phyloP scores from a whole-genome alignment of 371 early-diverging fungal genomes.

The Umbelopsis sp. region DNA sequence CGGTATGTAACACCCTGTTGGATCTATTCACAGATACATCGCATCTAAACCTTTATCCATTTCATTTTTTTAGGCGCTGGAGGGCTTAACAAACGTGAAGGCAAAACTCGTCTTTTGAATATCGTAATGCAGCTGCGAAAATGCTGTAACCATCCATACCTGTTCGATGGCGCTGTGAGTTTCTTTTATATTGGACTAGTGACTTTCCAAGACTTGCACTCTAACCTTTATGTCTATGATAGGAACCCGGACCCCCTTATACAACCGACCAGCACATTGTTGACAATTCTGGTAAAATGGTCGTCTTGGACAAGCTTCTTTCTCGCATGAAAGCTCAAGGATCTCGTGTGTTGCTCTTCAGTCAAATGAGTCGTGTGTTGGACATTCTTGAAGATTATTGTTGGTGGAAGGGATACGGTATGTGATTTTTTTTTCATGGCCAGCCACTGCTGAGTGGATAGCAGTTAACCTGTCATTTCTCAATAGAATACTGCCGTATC shows the following conservation, averaged over 20 bases:
- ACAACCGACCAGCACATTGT: conserved; percentile 98
- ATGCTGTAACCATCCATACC: conserved; percentile 99
- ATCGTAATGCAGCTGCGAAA: conserved; percentile 99
- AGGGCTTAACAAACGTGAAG: conserved; percentile 67
- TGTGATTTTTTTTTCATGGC: neutral
- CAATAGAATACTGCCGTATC: conserved; percentile 92
- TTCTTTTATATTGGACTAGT: neutral
- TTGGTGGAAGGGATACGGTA: conserved; percentile 82
- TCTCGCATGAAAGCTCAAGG: conserved; percentile 85
- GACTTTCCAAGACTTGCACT: neutral
- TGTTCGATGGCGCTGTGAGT: conserved; percentile 95
- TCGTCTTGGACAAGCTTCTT: conserved; percentile 92
- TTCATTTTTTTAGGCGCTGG: conserved; percentile 27
- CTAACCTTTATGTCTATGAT: neutral
- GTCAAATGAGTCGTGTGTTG: conserved; percentile 98
- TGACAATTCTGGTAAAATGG: conserved; percentile 94
- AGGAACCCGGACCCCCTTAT: conserved; percentile 86
- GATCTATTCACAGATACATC: neutral
- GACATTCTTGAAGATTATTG: conserved; percentile 99
- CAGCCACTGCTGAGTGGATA: too few species aligned
- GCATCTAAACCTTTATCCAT: conserved; percentile 18
- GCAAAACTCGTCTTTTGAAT: conserved; percentile 92
- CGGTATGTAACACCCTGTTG: conserved; percentile 45
- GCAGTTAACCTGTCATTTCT: neutral
- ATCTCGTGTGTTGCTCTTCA: conserved; percentile 96